Base-by-base conservation (phyloP, 2,329 filamentous ascomycete species). In the Monosporascus ibericus region DNA sequence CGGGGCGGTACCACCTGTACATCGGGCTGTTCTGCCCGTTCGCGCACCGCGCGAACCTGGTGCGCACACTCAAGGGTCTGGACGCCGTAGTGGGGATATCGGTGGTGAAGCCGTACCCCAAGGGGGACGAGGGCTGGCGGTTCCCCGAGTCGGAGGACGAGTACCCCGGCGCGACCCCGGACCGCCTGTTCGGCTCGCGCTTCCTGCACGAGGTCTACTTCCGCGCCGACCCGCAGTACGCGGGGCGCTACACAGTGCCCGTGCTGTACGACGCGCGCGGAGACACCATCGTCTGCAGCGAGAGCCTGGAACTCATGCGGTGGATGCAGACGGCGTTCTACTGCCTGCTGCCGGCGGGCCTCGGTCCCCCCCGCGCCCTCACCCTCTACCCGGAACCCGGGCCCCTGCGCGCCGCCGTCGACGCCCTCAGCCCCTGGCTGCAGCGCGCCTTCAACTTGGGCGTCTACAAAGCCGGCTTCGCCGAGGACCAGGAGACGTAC, bases 171-270 rank as follows among this genome's bases (percentile, higher is more conserved):
- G 77, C 84, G 6, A 86, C 82, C 0, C 72, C 77, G 3, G 84
- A 87, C 61, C 74, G 77, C 30, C 70, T 86, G 5, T 86, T 81
- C 57, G 72, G 75, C 27, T 80, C 77, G 54, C 72, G 74, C 40
- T 85, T 80, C 63, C 63, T 87, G 57, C 79, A 84, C 59, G 77
- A 85, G 57, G 58, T 86, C 2, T 86, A 86, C 65, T 85, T 86
- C 68, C 76, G 73, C 52, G 81, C 77, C 2, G 81, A 86, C 58
- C 70, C 75, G 11, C 72, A 75, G 5, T 86, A 86, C 65, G 78
- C 80, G 56, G 82, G 82, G 0, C 72, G 77, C 20, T 86, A 84
- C 63, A 78, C 74, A 7, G 82, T 86, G 2, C 82, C 83, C 0
- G 58, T 82, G 2, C 71, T 86, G 0, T 86, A 82, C 82, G 82